Evolutionary conservation across 305 asterid species (phyloP).

Genomic region (Caryopteris hybrid): DNA sequence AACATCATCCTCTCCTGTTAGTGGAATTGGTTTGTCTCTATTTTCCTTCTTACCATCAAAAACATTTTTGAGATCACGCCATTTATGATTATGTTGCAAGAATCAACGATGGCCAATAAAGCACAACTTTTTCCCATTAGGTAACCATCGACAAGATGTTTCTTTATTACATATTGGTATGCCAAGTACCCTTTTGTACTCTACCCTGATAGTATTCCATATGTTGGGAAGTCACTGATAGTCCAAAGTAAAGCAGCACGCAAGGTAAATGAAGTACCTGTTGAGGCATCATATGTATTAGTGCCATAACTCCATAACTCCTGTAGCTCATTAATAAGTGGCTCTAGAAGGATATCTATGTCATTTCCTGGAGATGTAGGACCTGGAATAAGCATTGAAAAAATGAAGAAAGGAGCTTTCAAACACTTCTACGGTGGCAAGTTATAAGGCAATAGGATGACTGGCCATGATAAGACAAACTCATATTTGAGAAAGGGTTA

Average conservation of each 20-base stretch:
- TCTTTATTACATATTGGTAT: conserved; percentile 8
- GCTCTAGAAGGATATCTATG: not conserved
- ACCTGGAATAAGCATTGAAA: conserved; percentile 9
- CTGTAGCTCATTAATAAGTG: not conserved
- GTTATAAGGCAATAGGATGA: conserved; percentile 10
- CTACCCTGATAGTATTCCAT: conserved; percentile 2
- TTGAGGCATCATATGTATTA: not conserved
- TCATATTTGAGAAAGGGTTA: conserved; percentile 3
- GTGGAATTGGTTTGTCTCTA: not conserved
- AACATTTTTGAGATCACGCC: not conserved
- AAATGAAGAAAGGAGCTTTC: conserved; percentile 12
- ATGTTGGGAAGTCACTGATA: not conserved
- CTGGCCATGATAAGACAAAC: not conserved
- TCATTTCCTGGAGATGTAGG: not conserved
- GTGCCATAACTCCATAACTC: not conserved
- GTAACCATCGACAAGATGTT: not conserved
- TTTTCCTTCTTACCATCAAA: conserved; percentile 2
- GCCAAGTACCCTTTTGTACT: conserved; percentile 11
- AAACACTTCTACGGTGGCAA: conserved; percentile 7
- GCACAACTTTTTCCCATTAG: not conserved
- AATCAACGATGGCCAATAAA: not conserved
- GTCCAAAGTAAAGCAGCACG: not conserved
- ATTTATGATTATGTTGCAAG: not conserved
- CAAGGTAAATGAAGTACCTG: not conserved
- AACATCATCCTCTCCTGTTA: not conserved